phyloP scores from a whole-genome alignment of 371 early-diverging fungal genomes.

The Actinomucor elegans region DNA sequence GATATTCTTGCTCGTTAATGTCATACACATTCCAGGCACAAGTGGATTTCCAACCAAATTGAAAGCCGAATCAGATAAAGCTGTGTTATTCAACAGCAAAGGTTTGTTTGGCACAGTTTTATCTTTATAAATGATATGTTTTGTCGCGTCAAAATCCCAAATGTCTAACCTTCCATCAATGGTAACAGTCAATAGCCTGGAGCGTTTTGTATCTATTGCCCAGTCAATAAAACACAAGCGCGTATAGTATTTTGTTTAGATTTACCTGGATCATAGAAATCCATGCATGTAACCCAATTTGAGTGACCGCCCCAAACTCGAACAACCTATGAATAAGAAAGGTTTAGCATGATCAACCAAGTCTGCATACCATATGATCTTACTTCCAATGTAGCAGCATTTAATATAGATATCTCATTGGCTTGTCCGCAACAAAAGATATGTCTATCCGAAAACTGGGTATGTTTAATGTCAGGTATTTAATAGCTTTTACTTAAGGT shows the following conservation, averaged over 20 bases:
- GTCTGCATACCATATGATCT: background rate
- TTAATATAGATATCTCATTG: slow-evolving; percentile 46
- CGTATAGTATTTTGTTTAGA: background rate
- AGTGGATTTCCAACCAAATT: slow-evolving; percentile 20
- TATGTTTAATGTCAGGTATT: too few relatives aligned
- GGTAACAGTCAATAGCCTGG: slow-evolving; percentile 38
- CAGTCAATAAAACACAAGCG: background rate
- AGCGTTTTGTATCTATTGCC: slow-evolving; percentile 14
- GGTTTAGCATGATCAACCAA: background rate
- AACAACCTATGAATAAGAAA: slow-evolving; percentile 44
- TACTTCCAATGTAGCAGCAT: slow-evolving; percentile 53
- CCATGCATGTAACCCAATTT: slow-evolving; percentile 66
- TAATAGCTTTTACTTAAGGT: too few relatives aligned
- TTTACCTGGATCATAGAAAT: slow-evolving; percentile 59
- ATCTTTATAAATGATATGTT: slow-evolving; percentile 41
- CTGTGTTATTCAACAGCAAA: slow-evolving; percentile 10
- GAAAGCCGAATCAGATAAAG: slow-evolving; percentile 20
- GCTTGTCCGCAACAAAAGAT: slow-evolving; percentile 48
- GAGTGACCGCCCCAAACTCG: slow-evolving; percentile 68
- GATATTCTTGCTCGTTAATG: slow-evolving; percentile 25
- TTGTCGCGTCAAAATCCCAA: slow-evolving; percentile 52
- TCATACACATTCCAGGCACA: slow-evolving; percentile 34
- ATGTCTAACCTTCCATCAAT: slow-evolving; percentile 48
- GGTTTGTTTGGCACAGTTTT: slow-evolving; percentile 22
- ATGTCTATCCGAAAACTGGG: slow-evolving; percentile 35